phyloP scores from a whole-genome alignment of 495 filamentous ascomycete species.

The Pseudevernia furfuracea region DNA sequence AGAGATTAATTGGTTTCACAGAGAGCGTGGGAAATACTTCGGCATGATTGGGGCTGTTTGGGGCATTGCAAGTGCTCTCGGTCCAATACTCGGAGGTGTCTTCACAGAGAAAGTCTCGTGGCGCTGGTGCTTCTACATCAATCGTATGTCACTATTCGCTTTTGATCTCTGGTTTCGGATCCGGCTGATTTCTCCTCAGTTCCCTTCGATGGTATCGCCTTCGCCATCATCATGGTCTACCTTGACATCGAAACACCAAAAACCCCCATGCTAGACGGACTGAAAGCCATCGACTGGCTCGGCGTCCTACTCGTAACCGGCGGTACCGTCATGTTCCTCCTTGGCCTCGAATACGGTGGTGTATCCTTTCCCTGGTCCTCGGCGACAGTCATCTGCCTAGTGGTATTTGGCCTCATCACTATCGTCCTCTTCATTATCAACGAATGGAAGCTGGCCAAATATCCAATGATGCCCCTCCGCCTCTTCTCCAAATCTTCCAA shows the following conservation, averaged over 20 bases:
- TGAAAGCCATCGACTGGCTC: conserved; percentile 65
- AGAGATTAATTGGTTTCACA: conserved; percentile 26
- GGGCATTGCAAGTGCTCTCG: conserved; percentile 65
- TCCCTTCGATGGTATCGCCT: conserved; percentile 56
- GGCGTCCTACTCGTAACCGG: conserved; percentile 55
- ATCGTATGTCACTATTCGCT: conserved; percentile 39
- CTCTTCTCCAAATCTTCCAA: conserved; percentile 50
- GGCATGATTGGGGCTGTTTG: conserved; percentile 61
- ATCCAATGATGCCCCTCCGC: conserved; percentile 61
- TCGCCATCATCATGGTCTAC: conserved; percentile 54
- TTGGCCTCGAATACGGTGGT: conserved; percentile 64
- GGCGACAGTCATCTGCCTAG: conserved; percentile 57
- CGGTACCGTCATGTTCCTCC: conserved; percentile 61
- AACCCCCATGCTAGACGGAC: conserved; percentile 55
- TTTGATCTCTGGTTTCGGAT: background rate
- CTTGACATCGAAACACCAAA: conserved; percentile 64
- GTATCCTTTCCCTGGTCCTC: conserved; percentile 58
- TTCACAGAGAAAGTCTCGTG: conserved; percentile 58
- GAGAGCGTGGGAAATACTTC: conserved; percentile 56
- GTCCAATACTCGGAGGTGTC: conserved; percentile 68
- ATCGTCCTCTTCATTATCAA: conserved; percentile 52
- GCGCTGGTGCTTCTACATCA: conserved; percentile 61
- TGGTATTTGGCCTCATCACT: conserved; percentile 57
- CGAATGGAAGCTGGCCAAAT: conserved; percentile 59
- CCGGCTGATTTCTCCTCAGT: conserved; percentile 29